Conservation (phyloP, 257 asterid species). For the Oldenlandia corymbosa region DNA sequence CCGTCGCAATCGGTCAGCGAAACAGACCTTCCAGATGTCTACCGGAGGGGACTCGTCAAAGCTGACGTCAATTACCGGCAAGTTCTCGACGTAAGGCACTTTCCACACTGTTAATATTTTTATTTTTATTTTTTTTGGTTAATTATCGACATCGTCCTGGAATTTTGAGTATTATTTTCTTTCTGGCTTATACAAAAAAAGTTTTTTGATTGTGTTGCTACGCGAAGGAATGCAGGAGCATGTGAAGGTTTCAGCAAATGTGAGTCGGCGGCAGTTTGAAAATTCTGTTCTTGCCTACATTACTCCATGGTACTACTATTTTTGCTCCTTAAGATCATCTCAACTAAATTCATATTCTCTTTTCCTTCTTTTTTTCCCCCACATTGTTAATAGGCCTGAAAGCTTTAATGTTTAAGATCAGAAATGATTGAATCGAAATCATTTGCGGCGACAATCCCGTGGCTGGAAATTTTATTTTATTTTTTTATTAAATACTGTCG, state of each 20-base stretch:
- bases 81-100: constrained; percentile 57
- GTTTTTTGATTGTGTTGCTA: constrained; percentile 12
- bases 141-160: too few relatives aligned
- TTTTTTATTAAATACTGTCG: too few relatives aligned
- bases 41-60: constrained; percentile 47
- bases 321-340: neutral
- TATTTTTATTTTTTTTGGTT: neutral
- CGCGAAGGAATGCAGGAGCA: constrained; percentile 62
- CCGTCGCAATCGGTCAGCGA: constrained; percentile 15
- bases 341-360: too few relatives aligned
- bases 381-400: neutral
- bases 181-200: neutral
- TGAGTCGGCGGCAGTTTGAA: constrained; percentile 50
- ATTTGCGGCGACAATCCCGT: too few relatives aligned
- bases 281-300: constrained; percentile 84
- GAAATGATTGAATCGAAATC: too few relatives aligned
- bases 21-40: constrained; percentile 33
- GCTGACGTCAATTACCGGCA: constrained; percentile 46
- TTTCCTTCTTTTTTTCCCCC: neutral
- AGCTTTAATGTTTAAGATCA: neutral
- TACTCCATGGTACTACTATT: constrained; percentile 76
- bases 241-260: constrained; percentile 53
- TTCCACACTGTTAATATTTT: neutral
- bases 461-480: too few relatives aligned
- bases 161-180: neutral